Evolutionary conservation across 2,329 filamentous ascomycete species (phyloP).

Genomic region (Trichoderma sp.): DNA sequence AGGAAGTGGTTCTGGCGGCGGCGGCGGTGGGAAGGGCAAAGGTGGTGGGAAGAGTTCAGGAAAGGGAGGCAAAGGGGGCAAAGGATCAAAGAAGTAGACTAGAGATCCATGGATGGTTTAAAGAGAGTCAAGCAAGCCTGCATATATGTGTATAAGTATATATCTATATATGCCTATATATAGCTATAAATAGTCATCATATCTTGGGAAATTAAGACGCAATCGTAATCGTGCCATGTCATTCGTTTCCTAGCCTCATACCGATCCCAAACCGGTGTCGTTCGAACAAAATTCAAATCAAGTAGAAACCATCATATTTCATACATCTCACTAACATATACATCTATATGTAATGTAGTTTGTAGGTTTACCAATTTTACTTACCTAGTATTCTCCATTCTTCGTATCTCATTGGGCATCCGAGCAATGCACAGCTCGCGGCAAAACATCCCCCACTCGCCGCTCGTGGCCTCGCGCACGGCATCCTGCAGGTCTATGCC

Average conservation of each 20-base stretch:
- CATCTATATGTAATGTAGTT: not conserved
- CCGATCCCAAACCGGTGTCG: not conserved
- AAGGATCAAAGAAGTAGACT: slow-evolving; percentile 42
- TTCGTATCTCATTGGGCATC: slow-evolving; percentile 57
- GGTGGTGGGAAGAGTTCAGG: slow-evolving; percentile 28
- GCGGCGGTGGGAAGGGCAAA: slow-evolving; percentile 27
- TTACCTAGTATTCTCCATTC: slow-evolving; percentile 35
- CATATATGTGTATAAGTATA: not conserved
- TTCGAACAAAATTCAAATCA: not conserved
- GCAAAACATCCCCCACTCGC: slow-evolving; percentile 76
- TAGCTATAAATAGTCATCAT: not conserved
- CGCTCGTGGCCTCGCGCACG: slow-evolving; percentile 71
- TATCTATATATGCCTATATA: not conserved
- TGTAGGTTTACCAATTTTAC: not conserved
- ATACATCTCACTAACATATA: not conserved
- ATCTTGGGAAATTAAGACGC: not conserved
- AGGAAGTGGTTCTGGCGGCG: slow-evolving; percentile 40
- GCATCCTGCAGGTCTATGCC: slow-evolving; percentile 70
- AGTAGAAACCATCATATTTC: not conserved
- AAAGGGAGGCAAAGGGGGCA: slow-evolving; percentile 38
- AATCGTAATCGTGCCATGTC: not conserved
- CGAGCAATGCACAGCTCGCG: slow-evolving; percentile 63
- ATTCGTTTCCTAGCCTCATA: not conserved
- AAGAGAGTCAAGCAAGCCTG: not conserved
- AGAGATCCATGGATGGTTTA: not conserved